Base-by-base conservation (phyloP, 2,329 filamentous ascomycete genomes). In the Neonectria punicea region DNA sequence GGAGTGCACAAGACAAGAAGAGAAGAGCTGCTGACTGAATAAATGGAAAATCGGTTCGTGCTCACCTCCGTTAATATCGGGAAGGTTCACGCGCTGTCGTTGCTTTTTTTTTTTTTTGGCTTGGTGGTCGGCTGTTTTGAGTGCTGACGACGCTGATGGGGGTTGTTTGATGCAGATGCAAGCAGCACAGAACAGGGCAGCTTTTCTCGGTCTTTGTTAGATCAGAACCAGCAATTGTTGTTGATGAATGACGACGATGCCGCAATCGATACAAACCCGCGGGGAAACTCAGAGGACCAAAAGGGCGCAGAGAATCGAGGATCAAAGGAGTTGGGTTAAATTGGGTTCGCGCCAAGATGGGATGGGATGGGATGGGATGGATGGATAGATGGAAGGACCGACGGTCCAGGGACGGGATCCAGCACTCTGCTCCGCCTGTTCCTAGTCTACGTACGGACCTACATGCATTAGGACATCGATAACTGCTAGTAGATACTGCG, bases 321-420 rank as follows among this genome's bases (percentile, higher is more conserved):
- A 55, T 51, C 56, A 53, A 32, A 44, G 51, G 51, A 64, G 56
- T 39, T 56, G 43, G 46, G 41, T 51, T 39, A 50, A 50, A 55
- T 63, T 59, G 53, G 61, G 61, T 64, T 60, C 36, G 53, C 56
- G 61, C 51, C 61, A 59, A 55, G 25, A 30, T 30, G 30, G 30
- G 9, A 30, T 10, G 30, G 30, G 9, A 10, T 30, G 28, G 6
- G 8, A 7, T 7, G 8, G 30, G 30, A 30, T 30, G 28, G 25
- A 47, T 49, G 44, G 20, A 28, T 46, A n/a, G n/a, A 39, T 13
- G 46, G 28, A 25, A 6, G 25, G 25, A 25, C 25, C 25, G 25
- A 14, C 30, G 55, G 49, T 34, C 44, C 44, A 28, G 44, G 44
- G 44, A 16, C 9, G 39, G 39, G 4, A 43, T 39, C 36, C 7